A percentile compares a stretch with the other conserved stretches of the same genome.
phyloP scores from a whole-genome alignment of 2,329 filamentous ascomycete species.

The Emmonsiellopsis sp. region DNA sequence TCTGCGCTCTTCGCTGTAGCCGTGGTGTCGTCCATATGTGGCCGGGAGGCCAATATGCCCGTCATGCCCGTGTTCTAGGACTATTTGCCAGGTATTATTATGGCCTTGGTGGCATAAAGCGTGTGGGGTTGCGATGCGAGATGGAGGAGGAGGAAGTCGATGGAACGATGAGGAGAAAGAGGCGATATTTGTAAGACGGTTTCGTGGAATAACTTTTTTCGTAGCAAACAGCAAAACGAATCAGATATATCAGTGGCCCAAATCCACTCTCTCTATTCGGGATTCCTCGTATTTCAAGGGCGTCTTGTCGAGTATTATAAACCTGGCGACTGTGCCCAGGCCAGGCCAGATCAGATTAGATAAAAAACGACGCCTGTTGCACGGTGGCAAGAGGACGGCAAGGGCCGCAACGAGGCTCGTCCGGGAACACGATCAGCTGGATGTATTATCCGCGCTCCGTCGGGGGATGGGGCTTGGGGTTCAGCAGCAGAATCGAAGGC shows the following conservation, averaged over 20 bases:
- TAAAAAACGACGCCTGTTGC: neutral
- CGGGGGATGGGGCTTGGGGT: neutral
- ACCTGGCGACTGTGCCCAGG: neutral
- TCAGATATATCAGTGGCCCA: no score
- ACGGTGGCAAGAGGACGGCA: neutral
- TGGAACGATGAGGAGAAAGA: no score
- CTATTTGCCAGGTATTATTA: neutral
- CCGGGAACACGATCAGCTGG: no score
- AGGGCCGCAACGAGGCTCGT: neutral
- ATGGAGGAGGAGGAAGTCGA: no score
- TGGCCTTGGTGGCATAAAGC: neutral
- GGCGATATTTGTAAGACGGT: no score
- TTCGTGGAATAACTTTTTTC: no score
- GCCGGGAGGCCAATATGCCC: conserved; percentile 25
- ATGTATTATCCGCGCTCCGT: no score
- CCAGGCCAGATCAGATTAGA: neutral
- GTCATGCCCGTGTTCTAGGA: conserved; percentile 1
- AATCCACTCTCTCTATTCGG: no score
- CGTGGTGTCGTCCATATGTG: neutral
- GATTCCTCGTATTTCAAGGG: neutral
- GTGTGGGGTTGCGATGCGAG: no score
- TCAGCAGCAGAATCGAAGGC: neutral
- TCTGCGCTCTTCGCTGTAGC: neutral
- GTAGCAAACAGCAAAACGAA: no score
- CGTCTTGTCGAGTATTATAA: neutral